These are phyloP conservation scores for Colletotrichum lupini DNA, from an alignment of 2,329 filamentous ascomycete species.

Conservation along the genomic window DNA sequence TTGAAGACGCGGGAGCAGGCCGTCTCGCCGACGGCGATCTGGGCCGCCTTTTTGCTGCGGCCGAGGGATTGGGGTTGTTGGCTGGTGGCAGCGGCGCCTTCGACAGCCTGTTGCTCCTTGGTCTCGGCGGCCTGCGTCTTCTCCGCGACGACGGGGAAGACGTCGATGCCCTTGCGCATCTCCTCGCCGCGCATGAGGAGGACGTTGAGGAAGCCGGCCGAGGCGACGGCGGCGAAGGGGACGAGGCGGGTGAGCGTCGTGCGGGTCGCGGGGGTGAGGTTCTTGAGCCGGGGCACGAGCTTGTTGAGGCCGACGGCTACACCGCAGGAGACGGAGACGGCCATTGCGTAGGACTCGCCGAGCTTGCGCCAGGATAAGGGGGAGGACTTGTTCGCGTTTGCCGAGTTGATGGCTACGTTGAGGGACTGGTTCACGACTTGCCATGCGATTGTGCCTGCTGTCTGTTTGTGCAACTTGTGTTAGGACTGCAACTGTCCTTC, in stretches of 20 bases:
- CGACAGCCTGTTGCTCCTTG: slow-evolving; percentile 63
- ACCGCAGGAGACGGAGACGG: slow-evolving; percentile 91
- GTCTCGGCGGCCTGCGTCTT: slow-evolving; percentile 64
- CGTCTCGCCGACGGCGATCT: slow-evolving; percentile 91
- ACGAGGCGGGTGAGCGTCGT: slow-evolving; percentile 87
- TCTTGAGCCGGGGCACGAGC: slow-evolving; percentile 84
- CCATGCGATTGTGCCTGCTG: slow-evolving; percentile 88
- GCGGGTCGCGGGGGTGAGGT: slow-evolving; percentile 78
- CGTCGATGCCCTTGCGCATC: slow-evolving; percentile 91
- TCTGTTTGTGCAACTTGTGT: slow-evolving; percentile 56
- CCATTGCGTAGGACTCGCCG: slow-evolving; percentile 89
- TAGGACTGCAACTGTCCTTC: slow-evolving; percentile 19
- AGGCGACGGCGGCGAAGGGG: slow-evolving; percentile 94
- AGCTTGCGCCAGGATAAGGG: slow-evolving; percentile 85
- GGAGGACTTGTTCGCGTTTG: slow-evolving; percentile 98
- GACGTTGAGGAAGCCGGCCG: slow-evolving; percentile 91
- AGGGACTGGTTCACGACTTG: slow-evolving; percentile 97
- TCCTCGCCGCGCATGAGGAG: slow-evolving; percentile 98
- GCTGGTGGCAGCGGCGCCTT: slow-evolving; percentile 62
- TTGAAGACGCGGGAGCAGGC: slow-evolving; percentile 92
- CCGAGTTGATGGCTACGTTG: slow-evolving; percentile 97
- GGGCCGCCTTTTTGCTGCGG: slow-evolving; percentile 88
- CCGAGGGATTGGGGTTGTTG: slow-evolving; percentile 75
- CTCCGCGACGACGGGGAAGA: slow-evolving; percentile 83
- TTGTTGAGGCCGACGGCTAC: slow-evolving; percentile 94